Evolutionary conservation across 2,329 filamentous ascomycete genomes (phyloP), one percentile per base, ranked within the genome.

Genomic region (Escovopsis weberi): DNA sequence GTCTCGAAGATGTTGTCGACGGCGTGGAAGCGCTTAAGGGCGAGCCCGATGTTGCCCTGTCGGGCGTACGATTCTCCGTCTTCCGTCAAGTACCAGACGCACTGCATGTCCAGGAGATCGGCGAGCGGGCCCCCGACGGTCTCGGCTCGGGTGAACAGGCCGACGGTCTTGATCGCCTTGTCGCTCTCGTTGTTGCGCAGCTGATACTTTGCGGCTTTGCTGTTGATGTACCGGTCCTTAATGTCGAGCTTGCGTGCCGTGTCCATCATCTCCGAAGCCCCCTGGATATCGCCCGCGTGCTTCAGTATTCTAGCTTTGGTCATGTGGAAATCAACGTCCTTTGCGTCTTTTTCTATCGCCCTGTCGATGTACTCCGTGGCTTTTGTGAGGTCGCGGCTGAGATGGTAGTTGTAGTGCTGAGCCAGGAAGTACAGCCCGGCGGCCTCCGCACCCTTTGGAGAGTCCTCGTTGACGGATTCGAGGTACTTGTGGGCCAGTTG

Each of bases 81-180:
- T 64, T 98, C 91, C 5, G 85, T 91, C 55, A 98, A 67, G 59
- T 80, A 98, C 93, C 91, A 98, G 52, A 96, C 78, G 59, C 88
- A 95, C 64, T 98, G 91, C 91, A 98, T 98, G 54, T 98, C 91
- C 50, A 93, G 74, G 33, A 98, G 75, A 61, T 98, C 91, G 39
- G 82, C 84, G 35, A 98, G 68, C 4, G 93, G 85, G 2, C 91
- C 91, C 6, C 86, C 87, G 11, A 82, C 74, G 4, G 86, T 83
- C 56, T 98, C 91, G 41, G 88, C 88, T 42, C 89, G 75, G 0
- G 93, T 98, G 63, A 98, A 98, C 50, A 95, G 75, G 48, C 86
- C 85, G 71, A 96, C 87, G 0, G 86, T 94, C 53, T 85, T 78
- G 42, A 96, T 67, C 0, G 85, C 89, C 52, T 79, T 79, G 41